Evolutionary conservation across 495 filamentous ascomycete genomes (phyloP).

Genomic region (Xylaria cubensis): DNA sequence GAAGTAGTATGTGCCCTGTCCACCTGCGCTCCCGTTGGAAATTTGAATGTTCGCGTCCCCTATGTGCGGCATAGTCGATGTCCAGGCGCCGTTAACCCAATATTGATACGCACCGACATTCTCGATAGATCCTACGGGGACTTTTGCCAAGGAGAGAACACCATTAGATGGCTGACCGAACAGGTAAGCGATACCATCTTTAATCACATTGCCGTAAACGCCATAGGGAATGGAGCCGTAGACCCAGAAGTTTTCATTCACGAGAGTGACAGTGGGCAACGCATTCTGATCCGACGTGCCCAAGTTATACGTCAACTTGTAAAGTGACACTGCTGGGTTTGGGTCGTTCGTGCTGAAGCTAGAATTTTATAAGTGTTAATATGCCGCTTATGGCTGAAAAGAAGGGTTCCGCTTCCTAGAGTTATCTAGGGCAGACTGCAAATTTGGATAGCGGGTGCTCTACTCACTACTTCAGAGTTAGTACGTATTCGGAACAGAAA

Average conservation of each 20-base stretch:
- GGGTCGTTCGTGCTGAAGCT: slow-evolving; percentile 28
- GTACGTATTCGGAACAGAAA: neutral
- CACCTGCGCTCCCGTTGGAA: slow-evolving; percentile 37
- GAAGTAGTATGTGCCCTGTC: slow-evolving; percentile 46
- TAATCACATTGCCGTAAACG: slow-evolving; percentile 40
- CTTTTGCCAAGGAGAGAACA: slow-evolving; percentile 37
- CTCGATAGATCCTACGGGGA: slow-evolving; percentile 34
- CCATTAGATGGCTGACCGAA: slow-evolving; percentile 34
- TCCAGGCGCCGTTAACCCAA: slow-evolving; percentile 38
- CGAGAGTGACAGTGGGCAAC: slow-evolving; percentile 33
- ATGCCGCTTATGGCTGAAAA: neutral
- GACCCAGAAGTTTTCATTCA: slow-evolving; percentile 38
- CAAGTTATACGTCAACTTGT: slow-evolving; percentile 34
- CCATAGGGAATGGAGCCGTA: slow-evolving; percentile 39
- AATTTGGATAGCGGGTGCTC: neutral
- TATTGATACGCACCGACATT: slow-evolving; percentile 38
- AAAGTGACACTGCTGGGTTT: slow-evolving; percentile 36
- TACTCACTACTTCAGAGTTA: slow-evolving; percentile 22
- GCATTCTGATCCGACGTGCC: slow-evolving; percentile 15
- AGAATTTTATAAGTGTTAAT: neutral
- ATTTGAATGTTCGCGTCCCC: slow-evolving; percentile 31
- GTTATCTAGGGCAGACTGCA: neutral
- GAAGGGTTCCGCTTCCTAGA: neutral
- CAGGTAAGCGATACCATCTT: slow-evolving; percentile 38
- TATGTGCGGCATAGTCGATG: slow-evolving; percentile 29